Base-by-base conservation (phyloP, 2,329 filamentous ascomycete genomes). In the Fusarium incarnatum region DNA sequence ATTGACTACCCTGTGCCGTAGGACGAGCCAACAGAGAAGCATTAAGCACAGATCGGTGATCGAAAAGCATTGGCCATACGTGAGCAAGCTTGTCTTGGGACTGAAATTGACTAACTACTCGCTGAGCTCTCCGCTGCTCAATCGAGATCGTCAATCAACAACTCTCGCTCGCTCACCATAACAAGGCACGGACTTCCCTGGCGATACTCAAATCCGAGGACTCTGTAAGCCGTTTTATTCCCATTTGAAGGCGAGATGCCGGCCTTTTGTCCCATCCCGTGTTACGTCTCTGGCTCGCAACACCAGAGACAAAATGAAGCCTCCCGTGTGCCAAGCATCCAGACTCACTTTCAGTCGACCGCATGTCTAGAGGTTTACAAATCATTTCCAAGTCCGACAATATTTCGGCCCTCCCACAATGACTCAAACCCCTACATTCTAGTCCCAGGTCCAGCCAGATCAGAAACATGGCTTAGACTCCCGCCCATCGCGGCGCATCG, bases 61-160 rank as follows among this genome's bases (percentile, higher is more conserved):
- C 34, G 5, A 15, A 22, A 53, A 12, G 34, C 40, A 41, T 47
- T 37, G 18, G 6, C 10, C 34, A 37, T 37, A 1, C 34, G 34
- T n/a, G 18, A 3, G 18, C 10, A 11, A 37, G 0, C 34, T n/a
- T n/a, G 18, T 1, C 0, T n/a, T n/a, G 34, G 3, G 10, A 28
- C 1, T 37, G 34, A 11, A n/a, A 6, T 6, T 37, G 3, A 0
- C 18, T 6, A 37, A 37, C 18, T 37, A 34, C 34, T 37, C 10
- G 3, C 3, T 6, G 34, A 37, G 6, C 10, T n/a, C 1, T 37
- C 1, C 18, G 4, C 3, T 37, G 34, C 6, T 37, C 34, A 34
- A 37, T 37, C 34, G 34, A 37, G 34, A 37, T 37, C 18, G 10
- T 2, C 16, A 3, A 37, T 1, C 3, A 3, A 12, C 1, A 12